Percentiles rank a stretch among this genome's conserved stretches.
Conservation (phyloP, 106 monocot species). For the Dendrobium officinale region DNA sequence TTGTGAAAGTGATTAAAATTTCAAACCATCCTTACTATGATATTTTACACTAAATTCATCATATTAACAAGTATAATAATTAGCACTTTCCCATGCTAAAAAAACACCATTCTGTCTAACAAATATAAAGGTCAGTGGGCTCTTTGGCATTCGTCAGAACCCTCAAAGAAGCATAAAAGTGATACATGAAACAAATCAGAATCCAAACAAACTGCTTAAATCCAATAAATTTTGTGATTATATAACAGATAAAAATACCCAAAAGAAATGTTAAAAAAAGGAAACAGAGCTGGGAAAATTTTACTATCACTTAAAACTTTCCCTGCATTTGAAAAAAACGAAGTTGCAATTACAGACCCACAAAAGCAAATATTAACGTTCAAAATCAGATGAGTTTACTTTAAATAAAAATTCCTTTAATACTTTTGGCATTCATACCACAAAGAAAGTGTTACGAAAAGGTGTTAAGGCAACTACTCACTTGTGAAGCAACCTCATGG, state of each 20-base stretch:
- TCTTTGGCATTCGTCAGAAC: not conserved
- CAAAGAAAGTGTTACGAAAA: not conserved
- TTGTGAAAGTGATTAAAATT: too few species aligned
- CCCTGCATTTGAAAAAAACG: not conserved
- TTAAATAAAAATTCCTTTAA: not conserved
- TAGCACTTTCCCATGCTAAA: not conserved
- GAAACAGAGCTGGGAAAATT: not conserved
- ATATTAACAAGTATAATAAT: too few species aligned
- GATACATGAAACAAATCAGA: not conserved
- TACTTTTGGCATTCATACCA: not conserved
- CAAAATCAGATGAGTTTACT: not conserved
- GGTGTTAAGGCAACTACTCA: conserved; percentile 18
- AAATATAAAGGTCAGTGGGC: not conserved
- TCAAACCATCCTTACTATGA: too few species aligned
- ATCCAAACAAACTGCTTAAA: not conserved
- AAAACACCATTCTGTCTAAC: not conserved
- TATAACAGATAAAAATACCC: not conserved
- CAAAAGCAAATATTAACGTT: not conserved
- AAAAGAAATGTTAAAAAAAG: not conserved
- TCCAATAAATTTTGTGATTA: not conserved
- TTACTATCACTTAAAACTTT: not conserved
- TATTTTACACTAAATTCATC: too few species aligned
- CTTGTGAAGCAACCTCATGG: conserved; percentile 56
- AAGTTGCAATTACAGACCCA: not conserved
- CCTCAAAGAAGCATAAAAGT: not conserved